Conservation (phyloP, 148 eudicot genomes). For the Chenopodium berlandieri region DNA sequence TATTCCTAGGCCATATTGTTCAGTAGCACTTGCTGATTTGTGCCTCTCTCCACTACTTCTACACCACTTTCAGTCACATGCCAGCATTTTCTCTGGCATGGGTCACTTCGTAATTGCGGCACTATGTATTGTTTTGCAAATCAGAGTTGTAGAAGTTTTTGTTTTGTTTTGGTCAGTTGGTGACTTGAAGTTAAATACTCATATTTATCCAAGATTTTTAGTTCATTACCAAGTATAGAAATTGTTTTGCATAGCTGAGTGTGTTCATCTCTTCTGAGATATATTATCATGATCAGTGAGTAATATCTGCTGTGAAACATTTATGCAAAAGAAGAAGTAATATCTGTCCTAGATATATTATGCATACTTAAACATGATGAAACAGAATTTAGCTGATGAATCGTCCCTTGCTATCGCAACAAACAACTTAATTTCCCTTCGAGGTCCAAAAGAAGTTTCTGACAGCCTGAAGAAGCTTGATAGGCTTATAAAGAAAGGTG, state of each 20-base stretch:
- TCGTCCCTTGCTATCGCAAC: constrained; percentile 66
- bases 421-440: constrained; percentile 64
- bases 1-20: not conserved
- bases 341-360: too few species aligned
- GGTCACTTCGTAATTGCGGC: not conserved
- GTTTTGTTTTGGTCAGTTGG: not conserved
- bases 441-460: constrained; percentile 77
- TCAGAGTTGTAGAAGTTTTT: not conserved
- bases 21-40: not conserved
- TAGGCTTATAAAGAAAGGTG: constrained; percentile 62
- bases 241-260: not conserved
- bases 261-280: not conserved
- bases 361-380: constrained; percentile 52
- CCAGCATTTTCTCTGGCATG: not conserved
- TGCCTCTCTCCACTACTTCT: not conserved
- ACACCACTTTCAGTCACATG: not conserved
- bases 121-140: not conserved
- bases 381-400: constrained; percentile 69
- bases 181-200: not conserved
- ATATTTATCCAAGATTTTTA: not conserved
- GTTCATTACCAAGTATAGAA: not conserved
- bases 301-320: not conserved
- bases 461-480: constrained; percentile 50
- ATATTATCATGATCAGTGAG: not conserved
- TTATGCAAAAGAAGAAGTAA: not conserved